A percentile compares a stretch with the other conserved stretches of the same genome.
Conservation (phyloP, 257 asterid species). For the Przewalskia tangutica region DNA sequence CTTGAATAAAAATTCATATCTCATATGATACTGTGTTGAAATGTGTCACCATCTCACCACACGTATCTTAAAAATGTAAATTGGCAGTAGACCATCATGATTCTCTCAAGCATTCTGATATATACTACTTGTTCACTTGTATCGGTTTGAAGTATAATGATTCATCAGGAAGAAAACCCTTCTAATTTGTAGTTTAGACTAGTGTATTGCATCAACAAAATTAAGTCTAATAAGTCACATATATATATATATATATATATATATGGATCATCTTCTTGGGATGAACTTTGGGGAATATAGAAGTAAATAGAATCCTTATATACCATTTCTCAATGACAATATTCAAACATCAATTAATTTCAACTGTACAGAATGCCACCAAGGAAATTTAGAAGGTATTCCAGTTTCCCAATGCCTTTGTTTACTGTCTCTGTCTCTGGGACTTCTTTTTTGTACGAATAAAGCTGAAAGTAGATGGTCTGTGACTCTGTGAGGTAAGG, state of each 20-base stretch:
- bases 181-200: too few species aligned
- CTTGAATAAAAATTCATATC: background rate
- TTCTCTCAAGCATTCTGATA: background rate
- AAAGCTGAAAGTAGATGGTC: background rate
- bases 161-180: too few species aligned
- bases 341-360: background rate
- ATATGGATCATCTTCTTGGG: too few species aligned
- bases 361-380: background rate
- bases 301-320: too few species aligned
- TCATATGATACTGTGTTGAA: background rate
- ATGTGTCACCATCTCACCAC: background rate
- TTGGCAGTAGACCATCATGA: background rate
- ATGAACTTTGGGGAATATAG: too few species aligned
- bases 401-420: conserved; percentile 4
- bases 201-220: background rate
- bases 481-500: background rate
- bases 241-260: too few species aligned
- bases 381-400: background rate
- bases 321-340: background rate
- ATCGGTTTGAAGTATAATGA: too few species aligned
- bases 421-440: conserved; percentile 1
- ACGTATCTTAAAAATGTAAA: background rate
- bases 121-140: too few species aligned
- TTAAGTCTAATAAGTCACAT: background rate
- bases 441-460: background rate